phyloP scores from a whole-genome alignment of 106 monocot genomes.

The Narthecium ossifragum region DNA sequence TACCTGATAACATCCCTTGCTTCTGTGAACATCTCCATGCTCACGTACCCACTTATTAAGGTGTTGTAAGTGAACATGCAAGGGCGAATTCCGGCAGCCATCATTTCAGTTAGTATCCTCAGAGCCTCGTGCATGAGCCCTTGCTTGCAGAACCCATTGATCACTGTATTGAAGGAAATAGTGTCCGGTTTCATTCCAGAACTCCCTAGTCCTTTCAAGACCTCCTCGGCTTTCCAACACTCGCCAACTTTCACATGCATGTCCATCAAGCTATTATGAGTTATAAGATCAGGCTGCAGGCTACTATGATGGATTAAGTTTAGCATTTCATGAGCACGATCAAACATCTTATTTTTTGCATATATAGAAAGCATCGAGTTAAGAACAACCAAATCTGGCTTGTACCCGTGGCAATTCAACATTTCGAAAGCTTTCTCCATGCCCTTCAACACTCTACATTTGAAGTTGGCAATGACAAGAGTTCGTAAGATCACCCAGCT shows the following conservation, averaged over 20 bases:
- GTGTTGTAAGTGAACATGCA: conserved; percentile 77
- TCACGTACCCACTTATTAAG: conserved; percentile 53
- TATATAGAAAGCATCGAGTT: conserved; percentile 92
- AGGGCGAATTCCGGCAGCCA: conserved; percentile 42
- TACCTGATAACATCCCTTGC: conserved; percentile 59
- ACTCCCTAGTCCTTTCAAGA: conserved; percentile 43
- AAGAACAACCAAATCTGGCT: conserved; percentile 64
- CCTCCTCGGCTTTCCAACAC: conserved; percentile 80
- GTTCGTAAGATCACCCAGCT: conserved; percentile 89
- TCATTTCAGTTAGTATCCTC: conserved; percentile 58
- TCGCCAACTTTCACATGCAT: conserved; percentile 74
- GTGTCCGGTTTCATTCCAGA: conserved; percentile 49
- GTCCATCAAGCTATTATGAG: conserved; percentile 90
- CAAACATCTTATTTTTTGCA: conserved; percentile 68
- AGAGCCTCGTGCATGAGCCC: conserved; percentile 71
- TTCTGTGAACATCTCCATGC: conserved; percentile 50
- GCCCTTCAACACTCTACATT: conserved; percentile 54
- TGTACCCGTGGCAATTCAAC: conserved; percentile 67
- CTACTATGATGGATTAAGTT: conserved; percentile 41
- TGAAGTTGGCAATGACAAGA: conserved; percentile 76
- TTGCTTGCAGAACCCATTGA: conserved; percentile 84
- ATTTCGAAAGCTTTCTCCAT: conserved; percentile 70
- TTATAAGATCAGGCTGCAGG: conserved; percentile 71
- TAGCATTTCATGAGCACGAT: conserved; percentile 66
- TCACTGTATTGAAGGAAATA: conserved; percentile 83